phyloP scores from a whole-genome alignment of 106 monocot species.

The Triglochin maritima region DNA sequence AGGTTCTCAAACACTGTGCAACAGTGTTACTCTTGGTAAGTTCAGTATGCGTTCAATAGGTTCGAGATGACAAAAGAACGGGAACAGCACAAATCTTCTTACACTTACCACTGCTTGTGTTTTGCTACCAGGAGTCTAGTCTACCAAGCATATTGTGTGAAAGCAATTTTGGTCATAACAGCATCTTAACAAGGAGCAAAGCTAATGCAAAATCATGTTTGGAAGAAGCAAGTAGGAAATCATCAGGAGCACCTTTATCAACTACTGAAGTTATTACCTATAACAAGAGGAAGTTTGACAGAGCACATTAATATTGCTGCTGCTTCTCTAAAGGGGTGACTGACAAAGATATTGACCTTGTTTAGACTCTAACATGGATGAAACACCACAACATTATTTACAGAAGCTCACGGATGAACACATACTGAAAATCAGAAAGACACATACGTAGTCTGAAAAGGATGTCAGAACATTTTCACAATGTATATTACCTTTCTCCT shows the following conservation, averaged over 20 bases:
- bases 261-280: background rate
- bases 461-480: too few relatives aligned
- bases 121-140: constrained; percentile 48
- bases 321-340: background rate
- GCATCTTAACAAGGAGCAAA: constrained; percentile 63
- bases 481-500: too few relatives aligned
- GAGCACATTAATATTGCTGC: background rate
- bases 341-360: too few relatives aligned
- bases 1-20: constrained; percentile 88
- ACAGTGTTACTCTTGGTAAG: constrained; percentile 64
- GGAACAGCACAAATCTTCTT: background rate
- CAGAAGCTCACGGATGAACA: too few relatives aligned
- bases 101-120: background rate
- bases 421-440: too few relatives aligned
- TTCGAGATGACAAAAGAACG: background rate
- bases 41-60: background rate
- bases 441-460: too few relatives aligned
- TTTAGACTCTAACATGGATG: too few relatives aligned
- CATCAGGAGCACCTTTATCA: constrained; percentile 29
- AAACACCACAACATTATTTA: too few relatives aligned
- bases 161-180: constrained; percentile 11
- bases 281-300: constrained; percentile 1
- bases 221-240: constrained; percentile 43
- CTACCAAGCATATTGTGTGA: constrained; percentile 43
- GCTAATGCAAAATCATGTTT: constrained; percentile 24